Evolutionary conservation across 768 basidiomycete genomes (phyloP).

Genomic region (Pleurotus sapidus): DNA sequence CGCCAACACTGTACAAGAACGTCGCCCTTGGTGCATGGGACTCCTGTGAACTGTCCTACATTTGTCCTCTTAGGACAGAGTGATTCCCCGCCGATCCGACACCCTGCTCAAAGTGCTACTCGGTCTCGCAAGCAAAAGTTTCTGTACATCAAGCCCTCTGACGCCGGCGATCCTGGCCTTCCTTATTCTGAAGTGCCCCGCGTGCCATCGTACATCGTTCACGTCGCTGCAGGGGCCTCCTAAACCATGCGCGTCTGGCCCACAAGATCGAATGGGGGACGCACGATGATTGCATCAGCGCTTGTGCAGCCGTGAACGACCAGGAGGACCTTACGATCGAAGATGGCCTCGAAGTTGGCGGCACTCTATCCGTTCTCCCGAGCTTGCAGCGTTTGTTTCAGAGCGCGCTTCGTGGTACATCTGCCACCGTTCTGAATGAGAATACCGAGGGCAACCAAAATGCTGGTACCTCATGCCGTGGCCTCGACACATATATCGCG

Average conservation of each 20-base stretch:
- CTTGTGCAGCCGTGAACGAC: conserved; percentile 40
- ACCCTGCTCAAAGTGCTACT: conserved; percentile 18
- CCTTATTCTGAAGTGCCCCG: conserved; percentile 40
- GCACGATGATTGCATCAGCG: conserved; percentile 53
- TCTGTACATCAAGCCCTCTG: conserved; percentile 34
- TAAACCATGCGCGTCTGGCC: conserved; percentile 50
- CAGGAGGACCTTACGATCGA: conserved; percentile 10
- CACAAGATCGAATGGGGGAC: conserved; percentile 51
- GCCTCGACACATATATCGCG: conserved; percentile 27
- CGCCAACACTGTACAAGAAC: conserved; percentile 29
- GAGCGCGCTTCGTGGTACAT: conserved; percentile 36
- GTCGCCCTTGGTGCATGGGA: conserved; percentile 40
- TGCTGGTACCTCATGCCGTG: background rate
- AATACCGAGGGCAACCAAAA: background rate
- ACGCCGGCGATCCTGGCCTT: conserved; percentile 19
- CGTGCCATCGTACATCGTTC: conserved; percentile 42
- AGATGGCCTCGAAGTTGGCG: conserved; percentile 42
- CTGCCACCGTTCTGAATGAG: background rate
- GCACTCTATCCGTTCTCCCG: conserved; percentile 39
- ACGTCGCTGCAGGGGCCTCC: conserved; percentile 49
- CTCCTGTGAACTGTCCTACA: conserved; percentile 31
- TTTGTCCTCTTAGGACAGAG: conserved; percentile 15
- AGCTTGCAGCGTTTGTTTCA: conserved; percentile 47
- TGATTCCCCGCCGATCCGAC: conserved; percentile 20
- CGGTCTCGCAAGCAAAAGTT: conserved; percentile 24